Base-by-base conservation (phyloP, 23 red algal genomes). In the Chondrus crispus region DNA sequence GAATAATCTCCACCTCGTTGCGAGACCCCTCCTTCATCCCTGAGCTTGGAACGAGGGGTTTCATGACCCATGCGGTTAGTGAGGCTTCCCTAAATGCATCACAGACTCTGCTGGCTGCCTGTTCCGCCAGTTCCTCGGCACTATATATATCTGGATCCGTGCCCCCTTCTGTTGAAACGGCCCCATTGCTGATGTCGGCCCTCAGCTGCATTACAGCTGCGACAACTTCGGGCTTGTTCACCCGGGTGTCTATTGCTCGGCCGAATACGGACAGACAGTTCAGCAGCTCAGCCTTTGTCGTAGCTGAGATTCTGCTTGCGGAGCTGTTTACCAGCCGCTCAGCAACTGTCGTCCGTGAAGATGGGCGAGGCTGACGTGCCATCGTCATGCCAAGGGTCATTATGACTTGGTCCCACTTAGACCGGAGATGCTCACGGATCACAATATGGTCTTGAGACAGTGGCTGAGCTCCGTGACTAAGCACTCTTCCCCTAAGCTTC, bases 41-140 rank as follows among this genome's bases (percentile, higher is more conserved):
- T 14, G 46, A 32, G 14, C 41, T 80, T 28, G 2, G 35, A 0
- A 76, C 71, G 20, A 76, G 38, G 8, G 80, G 80, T 42, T 84
- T 84, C 80, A 84, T 84, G 11, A 84, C 80, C 80, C 80, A 84
- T 19, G 52, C 1, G 2, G 6, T 40, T 18, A 84, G 54, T 11
- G 80, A 84, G 3, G 19, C 42, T n/a, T 64, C 43, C 2, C 60
- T 62, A 24, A 84, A 13, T 33, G 10, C 26, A 16, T 84, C 53
- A 33, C 22, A 42, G 41, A 62, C 12, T 0, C 26, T 45, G 22
- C 22, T 24, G 41, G 60, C 12, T 0, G 35, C 45, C 16, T 60
- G 0, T 22, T 39, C 35, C 26, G 60, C 60, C 35, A 32, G 26
- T 66, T 66, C 60, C 60, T 66, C 60, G 26, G 60, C 26, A 66